Evolutionary conservation across 306 rosid species (phyloP).

Genomic region (Delonix regia): DNA sequence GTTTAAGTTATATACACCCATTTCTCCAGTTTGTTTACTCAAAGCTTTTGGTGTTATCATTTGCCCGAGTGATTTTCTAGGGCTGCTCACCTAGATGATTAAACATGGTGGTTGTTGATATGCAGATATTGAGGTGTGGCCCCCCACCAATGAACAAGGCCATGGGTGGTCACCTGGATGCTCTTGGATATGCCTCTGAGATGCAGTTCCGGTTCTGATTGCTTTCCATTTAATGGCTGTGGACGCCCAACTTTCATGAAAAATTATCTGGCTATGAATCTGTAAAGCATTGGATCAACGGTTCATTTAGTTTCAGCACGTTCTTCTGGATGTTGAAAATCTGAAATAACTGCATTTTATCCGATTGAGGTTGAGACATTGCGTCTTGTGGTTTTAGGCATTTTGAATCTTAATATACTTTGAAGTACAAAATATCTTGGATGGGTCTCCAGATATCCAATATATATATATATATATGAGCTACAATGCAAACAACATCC

Average conservation of each 20-base stretch:
- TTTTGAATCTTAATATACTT: not conserved
- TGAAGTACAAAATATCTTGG: no score
- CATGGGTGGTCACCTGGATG: slow-evolving; percentile 80
- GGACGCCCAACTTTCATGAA: not conserved
- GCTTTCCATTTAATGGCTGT: no score
- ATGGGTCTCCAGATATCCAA: not conserved
- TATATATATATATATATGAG: not conserved
- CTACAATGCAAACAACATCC: not conserved
- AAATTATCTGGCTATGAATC: slow-evolving; percentile 16
- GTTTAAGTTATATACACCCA: not conserved
- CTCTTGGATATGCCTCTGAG: slow-evolving; percentile 70
- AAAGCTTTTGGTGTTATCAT: not conserved
- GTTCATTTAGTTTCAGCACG: slow-evolving; percentile 15
- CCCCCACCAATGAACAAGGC: slow-evolving; percentile 99
- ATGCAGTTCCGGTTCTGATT: slow-evolving; percentile 92
- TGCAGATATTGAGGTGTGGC: slow-evolving; percentile 90
- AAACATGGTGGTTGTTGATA: not conserved
- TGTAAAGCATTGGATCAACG: slow-evolving; percentile 21
- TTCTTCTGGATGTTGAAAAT: slow-evolving; percentile 17
- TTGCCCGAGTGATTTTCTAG: not conserved
- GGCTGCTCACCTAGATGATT: slow-evolving; percentile 21
- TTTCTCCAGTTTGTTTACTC: slow-evolving; percentile 14
- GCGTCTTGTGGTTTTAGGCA: not conserved
- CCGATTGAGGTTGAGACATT: slow-evolving; percentile 23
- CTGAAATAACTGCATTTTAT: slow-evolving; percentile 43